A percentile compares a stretch with the other conserved stretches of the same genome.
Conservation (phyloP, 2,329 filamentous ascomycete genomes). For the Volutella citrinella region DNA sequence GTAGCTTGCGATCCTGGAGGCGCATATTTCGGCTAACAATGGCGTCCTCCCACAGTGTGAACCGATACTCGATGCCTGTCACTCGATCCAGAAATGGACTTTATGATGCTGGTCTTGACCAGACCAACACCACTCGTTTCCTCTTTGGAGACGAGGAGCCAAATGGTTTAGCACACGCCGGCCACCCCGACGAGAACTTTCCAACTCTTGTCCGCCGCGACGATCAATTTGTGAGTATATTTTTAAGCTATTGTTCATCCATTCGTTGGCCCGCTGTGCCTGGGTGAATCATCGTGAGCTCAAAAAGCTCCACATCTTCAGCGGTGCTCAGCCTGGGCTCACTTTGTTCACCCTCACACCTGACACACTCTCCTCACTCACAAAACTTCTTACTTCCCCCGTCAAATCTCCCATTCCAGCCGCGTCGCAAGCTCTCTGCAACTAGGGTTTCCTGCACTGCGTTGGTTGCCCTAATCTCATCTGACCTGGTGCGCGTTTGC, state of each 20-base stretch:
- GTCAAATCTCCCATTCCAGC: too few species aligned
- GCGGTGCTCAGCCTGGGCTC: too few species aligned
- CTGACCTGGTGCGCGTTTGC: conserved; percentile 31
- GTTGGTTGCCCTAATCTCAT: conserved; percentile 23
- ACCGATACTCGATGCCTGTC: conserved; percentile 93
- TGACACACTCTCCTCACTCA: too few species aligned
- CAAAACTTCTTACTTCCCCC: too few species aligned
- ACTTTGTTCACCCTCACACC: too few species aligned
- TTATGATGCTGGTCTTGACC: conserved; percentile 69
- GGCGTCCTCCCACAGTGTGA: too few species aligned
- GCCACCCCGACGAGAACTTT: conserved; percentile 78
- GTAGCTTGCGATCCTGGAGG: too few species aligned
- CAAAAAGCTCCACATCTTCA: too few species aligned
- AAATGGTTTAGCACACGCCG: conserved; percentile 44
- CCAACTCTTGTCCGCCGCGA: conserved; percentile 74
- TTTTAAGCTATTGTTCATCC: conserved; percentile 8
- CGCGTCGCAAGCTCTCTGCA: too few species aligned
- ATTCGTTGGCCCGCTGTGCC: background rate
- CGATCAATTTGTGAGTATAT: conserved; percentile 50
- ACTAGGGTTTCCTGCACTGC: conserved; percentile 8
- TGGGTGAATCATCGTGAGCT: too few species aligned
- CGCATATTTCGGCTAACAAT: too few species aligned
- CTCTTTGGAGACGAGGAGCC: conserved; percentile 77
- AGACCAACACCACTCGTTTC: conserved; percentile 82
- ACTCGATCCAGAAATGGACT: conserved; percentile 66